Base-by-base conservation (phyloP, 1,139 yeast genomes). In the Debaryomyces udenii region DNA sequence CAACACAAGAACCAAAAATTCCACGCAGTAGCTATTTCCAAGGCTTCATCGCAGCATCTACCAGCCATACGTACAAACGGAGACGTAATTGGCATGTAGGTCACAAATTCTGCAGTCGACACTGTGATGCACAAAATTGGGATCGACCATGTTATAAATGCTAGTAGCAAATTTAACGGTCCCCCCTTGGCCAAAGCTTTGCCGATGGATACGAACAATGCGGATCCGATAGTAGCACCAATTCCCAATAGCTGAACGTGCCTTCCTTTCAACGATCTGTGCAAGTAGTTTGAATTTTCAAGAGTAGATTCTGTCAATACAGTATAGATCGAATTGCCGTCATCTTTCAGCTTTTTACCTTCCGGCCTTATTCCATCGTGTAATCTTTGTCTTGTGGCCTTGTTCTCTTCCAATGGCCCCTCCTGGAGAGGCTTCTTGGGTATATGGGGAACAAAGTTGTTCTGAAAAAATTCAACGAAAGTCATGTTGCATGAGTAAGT, bases 81-180 rank as follows among this genome's bases (percentile, higher is more conserved):
- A 6, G 91, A 84, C 38, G 79, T 73, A 9, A 85, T 74, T 0
- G 96, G 95, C 48, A 83, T 65, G 51, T 81, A 85, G 16, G 87
- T 81, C 26, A 85, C 90, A 91, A 86, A 83, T 56, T 86, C 95
- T 0, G 89, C 91, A 6, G 86, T 80, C 3, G 83, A 74, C 24
- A 81, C 79, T 22, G 91, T 86, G 46, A 86, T 79, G 48, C 57
- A 64, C 43, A 79, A 72, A 36, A 86, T 64, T 14, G 86, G 77
- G 13, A 78, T 48, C 35, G 78, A 59, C 79, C 76, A 66, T 47
- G 68, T 53, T 9, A 64, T 46, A 50, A 70, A 71, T 3, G 73
- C 66, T 17, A 74, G 55, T 2, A 74, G 54, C 33, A 74, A 61
- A 4, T 68, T 67, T 40, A 74, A 61, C 3, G 80, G 78, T 3